These are phyloP conservation scores for Euphorbia neoarborescens DNA, from an alignment of 441 rosid species.

Conservation along the genomic window DNA sequence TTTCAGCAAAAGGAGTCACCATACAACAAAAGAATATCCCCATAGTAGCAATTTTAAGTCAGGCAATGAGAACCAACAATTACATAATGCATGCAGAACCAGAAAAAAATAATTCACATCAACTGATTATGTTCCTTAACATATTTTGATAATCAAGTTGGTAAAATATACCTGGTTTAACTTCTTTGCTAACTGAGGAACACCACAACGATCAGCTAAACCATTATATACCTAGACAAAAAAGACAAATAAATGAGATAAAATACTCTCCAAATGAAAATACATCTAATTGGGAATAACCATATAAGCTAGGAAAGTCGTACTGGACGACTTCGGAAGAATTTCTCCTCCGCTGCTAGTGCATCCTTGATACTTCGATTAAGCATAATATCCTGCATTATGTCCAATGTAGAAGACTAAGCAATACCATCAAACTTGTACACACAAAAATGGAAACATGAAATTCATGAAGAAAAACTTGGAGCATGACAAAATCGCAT, in stretches of 20 bases:
- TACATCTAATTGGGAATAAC: conserved; percentile 12
- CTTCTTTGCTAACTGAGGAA: conserved; percentile 86
- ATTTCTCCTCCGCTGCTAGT: conserved; percentile 77
- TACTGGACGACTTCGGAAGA: conserved; percentile 92
- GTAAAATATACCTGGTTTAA: conserved; percentile 62
- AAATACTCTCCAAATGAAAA: neutral
- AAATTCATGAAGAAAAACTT: neutral
- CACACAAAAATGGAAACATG: neutral
- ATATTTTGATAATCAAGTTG: conserved; percentile 8
- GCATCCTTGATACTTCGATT: conserved; percentile 90
- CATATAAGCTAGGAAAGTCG: conserved; percentile 24
- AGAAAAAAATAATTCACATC: neutral
- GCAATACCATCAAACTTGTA: neutral
- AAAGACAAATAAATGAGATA: neutral
- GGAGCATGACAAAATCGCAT: neutral
- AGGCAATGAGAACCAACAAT: neutral
- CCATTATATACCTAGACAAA: conserved; percentile 59
- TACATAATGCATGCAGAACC: neutral
- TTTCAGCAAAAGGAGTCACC: neutral
- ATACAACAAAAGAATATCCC: neutral
- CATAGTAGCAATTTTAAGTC: neutral
- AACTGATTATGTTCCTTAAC: neutral
- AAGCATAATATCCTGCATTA: conserved; percentile 53
- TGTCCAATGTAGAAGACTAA: neutral
- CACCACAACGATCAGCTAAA: conserved; percentile 77